Evolutionary conservation across 352 stramenopile genomes (phyloP).

Genomic region (Thalassiosira mediterranea): DNA sequence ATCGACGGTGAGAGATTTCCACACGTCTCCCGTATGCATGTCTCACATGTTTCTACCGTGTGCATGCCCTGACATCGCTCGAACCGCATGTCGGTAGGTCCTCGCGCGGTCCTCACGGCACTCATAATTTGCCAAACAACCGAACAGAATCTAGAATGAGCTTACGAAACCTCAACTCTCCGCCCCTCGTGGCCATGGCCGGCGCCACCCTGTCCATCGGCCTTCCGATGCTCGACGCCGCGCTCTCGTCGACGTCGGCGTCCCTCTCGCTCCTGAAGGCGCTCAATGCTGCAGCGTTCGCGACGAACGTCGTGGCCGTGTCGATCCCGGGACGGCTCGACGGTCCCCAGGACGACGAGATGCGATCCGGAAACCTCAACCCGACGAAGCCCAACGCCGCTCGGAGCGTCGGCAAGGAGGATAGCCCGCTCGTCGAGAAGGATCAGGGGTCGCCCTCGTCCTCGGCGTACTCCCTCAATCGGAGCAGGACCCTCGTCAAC

Average conservation of each 20-base stretch:
- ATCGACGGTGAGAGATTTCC: too few relatives aligned
- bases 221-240: conserved; percentile 45
- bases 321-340: conserved; percentile 64
- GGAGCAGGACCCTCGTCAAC: conserved; percentile 53
- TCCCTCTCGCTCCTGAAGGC: conserved; percentile 29
- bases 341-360: conserved; percentile 50
- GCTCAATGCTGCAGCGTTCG: conserved; percentile 48
- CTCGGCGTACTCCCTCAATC: conserved; percentile 15
- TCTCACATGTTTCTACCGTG: too few relatives aligned
- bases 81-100: too few relatives aligned
- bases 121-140: conserved; percentile 4
- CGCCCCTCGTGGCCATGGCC: conserved; percentile 47
- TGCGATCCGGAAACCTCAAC: conserved; percentile 43
- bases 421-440: conserved; percentile 12
- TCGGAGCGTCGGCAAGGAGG: conserved; percentile 19
- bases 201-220: conserved; percentile 36
- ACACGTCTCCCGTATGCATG: too few relatives aligned
- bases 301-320: conserved; percentile 57
- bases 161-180: conserved; percentile 53
- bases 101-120: not conserved
- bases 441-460: not conserved
- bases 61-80: too few relatives aligned
- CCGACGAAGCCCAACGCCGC: conserved; percentile 24
- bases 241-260: conserved; percentile 26
- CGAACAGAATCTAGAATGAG: conserved; percentile 29